A percentile compares a stretch with the other conserved stretches of the same genome.
These are phyloP conservation scores for Candida gorgasii DNA, from an alignment of 805 yeast species.

Conservation along the genomic window DNA sequence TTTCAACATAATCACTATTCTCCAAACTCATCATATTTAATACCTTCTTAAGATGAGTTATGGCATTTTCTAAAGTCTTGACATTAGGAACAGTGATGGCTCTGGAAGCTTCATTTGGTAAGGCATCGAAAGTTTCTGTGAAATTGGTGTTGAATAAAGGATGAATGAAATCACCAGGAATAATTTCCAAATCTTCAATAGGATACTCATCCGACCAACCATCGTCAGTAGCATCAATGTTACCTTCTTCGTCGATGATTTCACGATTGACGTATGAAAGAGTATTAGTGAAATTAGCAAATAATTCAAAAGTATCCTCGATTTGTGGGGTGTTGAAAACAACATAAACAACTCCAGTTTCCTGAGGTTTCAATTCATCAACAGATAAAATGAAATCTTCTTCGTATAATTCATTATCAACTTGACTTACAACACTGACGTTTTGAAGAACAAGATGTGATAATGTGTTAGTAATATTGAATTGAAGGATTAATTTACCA, in stretches of 20 bases:
- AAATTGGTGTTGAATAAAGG: constrained; percentile 82
- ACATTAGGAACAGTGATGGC: constrained; percentile 62
- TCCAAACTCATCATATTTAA: constrained; percentile 66
- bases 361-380: constrained; percentile 68
- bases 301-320: constrained; percentile 31
- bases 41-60: constrained; percentile 49
- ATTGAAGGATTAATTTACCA: constrained; percentile 69
- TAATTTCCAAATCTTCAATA: constrained; percentile 73
- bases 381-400: constrained; percentile 79
- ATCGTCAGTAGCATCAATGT: constrained; percentile 64
- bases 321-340: constrained; percentile 65
- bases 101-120: constrained; percentile 58
- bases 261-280: constrained; percentile 79
- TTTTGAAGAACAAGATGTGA: constrained; percentile 74
- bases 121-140: constrained; percentile 70
- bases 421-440: constrained; percentile 67
- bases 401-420: constrained; percentile 55
- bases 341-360: constrained; percentile 75
- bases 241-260: constrained; percentile 62
- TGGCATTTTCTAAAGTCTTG: constrained; percentile 40
- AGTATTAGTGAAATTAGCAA: constrained; percentile 58
- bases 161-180: constrained; percentile 77
- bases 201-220: constrained; percentile 95
- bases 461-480: constrained; percentile 80
- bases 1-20: constrained; percentile 63